phyloP scores from a whole-genome alignment of 306 rosid genomes.

The Morella rubra region DNA sequence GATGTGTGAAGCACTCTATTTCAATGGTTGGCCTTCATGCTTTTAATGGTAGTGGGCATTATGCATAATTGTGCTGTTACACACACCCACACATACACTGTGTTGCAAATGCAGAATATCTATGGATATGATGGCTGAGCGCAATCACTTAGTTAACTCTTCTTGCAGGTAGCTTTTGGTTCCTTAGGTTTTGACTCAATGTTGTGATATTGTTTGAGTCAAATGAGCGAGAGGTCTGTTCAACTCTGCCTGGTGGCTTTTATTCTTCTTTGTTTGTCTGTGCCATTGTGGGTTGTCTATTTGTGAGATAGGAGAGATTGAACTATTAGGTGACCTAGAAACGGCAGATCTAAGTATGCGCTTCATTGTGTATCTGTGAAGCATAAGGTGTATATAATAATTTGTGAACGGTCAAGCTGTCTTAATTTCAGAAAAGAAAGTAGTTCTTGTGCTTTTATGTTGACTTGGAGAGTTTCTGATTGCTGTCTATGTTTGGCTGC shows the following conservation, averaged over 20 bases:
- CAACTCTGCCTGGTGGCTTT: neutral
- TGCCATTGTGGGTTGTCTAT: neutral
- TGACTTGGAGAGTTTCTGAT: neutral
- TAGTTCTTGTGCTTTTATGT: neutral
- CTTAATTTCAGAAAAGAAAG: no score
- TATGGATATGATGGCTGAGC: no score
- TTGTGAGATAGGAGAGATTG: neutral
- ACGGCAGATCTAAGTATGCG: neutral
- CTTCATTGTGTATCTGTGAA: neutral
- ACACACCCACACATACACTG: neutral
- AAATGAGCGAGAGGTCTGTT: neutral
- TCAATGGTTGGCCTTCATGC: conserved; percentile 7
- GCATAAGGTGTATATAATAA: neutral
- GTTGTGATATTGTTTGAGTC: neutral
- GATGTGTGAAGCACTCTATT: neutral
- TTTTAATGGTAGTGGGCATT: neutral
- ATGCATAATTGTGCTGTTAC: no score
- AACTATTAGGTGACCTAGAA: neutral
- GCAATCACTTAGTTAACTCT: neutral
- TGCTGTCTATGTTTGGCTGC: neutral
- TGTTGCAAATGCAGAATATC: no score
- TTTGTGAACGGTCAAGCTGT: no score
- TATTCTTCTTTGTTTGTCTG: neutral
- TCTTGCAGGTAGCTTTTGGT: neutral
- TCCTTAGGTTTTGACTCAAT: neutral